Conservation (phyloP, 768 basidiomycete genomes). For the Leucosporidium creatinivorum region DNA sequence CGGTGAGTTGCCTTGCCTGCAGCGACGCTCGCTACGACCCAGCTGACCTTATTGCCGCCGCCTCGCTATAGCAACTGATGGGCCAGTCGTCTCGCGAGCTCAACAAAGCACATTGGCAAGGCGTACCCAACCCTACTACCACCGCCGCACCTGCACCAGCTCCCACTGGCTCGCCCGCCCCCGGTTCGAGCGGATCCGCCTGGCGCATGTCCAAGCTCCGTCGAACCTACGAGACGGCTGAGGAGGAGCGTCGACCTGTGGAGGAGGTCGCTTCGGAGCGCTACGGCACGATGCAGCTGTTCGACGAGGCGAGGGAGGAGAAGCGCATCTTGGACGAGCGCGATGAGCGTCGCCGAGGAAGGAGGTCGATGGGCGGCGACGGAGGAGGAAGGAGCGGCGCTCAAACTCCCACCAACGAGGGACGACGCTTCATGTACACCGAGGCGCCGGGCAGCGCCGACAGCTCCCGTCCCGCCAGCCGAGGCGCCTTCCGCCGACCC, state of each 20-base stretch:
- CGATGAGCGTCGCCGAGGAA: conserved; percentile 49
- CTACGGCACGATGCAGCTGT: conserved; percentile 75
- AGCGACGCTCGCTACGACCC: not conserved
- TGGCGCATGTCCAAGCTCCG: conserved; percentile 98
- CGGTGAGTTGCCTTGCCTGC: conserved; percentile 1
- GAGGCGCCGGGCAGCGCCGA: conserved; percentile 46
- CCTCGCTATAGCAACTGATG: conserved; percentile 51
- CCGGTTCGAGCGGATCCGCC: conserved; percentile 84
- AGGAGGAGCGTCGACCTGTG: conserved; percentile 66
- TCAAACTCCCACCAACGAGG: conserved; percentile 4
- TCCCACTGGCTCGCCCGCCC: conserved; percentile 45
- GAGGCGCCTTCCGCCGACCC: conserved; percentile 77
- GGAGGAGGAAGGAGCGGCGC: conserved; percentile 40
- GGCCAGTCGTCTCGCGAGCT: conserved; percentile 50
- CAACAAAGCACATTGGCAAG: conserved; percentile 42
- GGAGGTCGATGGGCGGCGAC: conserved; percentile 43
- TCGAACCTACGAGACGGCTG: conserved; percentile 78
- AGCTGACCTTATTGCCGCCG: conserved; percentile 47
- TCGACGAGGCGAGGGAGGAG: conserved; percentile 83
- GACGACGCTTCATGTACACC: conserved; percentile 43
- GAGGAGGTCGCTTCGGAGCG: conserved; percentile 80
- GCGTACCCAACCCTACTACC: conserved; percentile 45
- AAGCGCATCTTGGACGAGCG: conserved; percentile 76
- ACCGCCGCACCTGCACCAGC: conserved; percentile 48
- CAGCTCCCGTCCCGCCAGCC: conserved; percentile 57